Evolutionary conservation across 352 stramenopile genomes (phyloP), one percentile per base, ranked within the genome.

Genomic region (Pythium periplocum): DNA sequence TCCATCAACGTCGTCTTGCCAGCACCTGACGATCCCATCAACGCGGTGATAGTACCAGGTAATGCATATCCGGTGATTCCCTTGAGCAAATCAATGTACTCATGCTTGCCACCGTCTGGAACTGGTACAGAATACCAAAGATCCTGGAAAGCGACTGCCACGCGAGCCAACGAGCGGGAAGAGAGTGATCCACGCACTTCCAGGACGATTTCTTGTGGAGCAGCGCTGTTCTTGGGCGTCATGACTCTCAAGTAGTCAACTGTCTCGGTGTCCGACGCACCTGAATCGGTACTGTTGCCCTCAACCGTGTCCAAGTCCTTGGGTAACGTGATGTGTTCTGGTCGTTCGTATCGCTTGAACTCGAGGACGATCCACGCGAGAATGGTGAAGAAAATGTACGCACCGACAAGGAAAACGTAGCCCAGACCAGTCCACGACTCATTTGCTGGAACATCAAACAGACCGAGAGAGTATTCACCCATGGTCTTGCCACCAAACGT

Each of bases 1-100:
- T 98, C 93, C 68, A 97, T 93, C 1, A 98, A 62, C 4, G 95
- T 98, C 11, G 92, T 97, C 61, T 98, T 98, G 17, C 93, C 90
- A 30, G 86, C 82, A 34, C 84, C 83, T 32, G 71, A 80, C 0
- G 74, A 83, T 7, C 83, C 82, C 75, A 91, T 90, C 2, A 93
- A 50, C 8, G 82, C 82, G 2, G 77, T 86, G 43, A 91, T 82
- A 1, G 62, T 70, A 0, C 83, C 82, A 17, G 79, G 82, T 9
- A 65, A 31, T 1, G 76, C 74, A 39, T 71, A 75, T 9, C 78
- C 82, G 6, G 68, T 78, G 51, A 93, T 76, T 2, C 69, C 65
- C 53, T 81, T 75, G 12, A 92, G 67, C 44, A 88, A 49, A 38
- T 85, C 64, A 30, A 83, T 45, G 4, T 54, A 56, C 17, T 74